Evolutionary conservation across 2,329 filamentous ascomycete genomes (phyloP), one percentile per base, ranked within the genome.

Genomic region (Paecilomyces variotii): DNA sequence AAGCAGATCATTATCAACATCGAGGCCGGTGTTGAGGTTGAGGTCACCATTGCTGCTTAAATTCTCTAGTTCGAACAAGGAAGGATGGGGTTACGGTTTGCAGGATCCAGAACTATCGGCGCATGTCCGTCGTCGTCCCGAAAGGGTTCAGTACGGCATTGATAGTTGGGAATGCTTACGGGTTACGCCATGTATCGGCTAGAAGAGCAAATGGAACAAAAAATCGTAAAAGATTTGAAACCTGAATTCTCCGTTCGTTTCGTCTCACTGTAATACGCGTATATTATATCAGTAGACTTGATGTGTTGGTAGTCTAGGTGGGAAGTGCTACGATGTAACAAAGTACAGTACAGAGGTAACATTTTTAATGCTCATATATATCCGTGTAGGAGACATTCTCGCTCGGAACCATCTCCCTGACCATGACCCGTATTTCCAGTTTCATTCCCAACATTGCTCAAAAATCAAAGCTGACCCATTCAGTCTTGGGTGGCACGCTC

Each of bases 401-500:
- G 19, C 50, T 28, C 50, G 25, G 7, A 19, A 24, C 24, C 19
- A 25, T 52, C 11, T 52, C 25, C 50, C 39, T 19, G n/a, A 52
- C 27, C 12, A 52, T 52, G 50, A 10, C 50, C 50, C 50, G 14
- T 26, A 5, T 28, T 26, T 28, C 27, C 50, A 12, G 4, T 28
- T 27, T 12, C 50, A 26, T 1, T 28, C 50, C 50, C 24, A 28
- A 26, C 27, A 4, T 28, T 28, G 10, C 50, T 77, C 72, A 92
- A 66, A 93, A 86, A 68, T 90, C 84, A 83, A 88, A 93, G 28
- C 77, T 74, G 63, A 85, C 86, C 79, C 86, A 93, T 68, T 93
- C 90, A 61, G 85, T 80, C 73, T 86, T 87, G 0, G 92, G 92
- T 24, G 92, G 90, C 53, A 91, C 76, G 65, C 88, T 81, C 0